A percentile compares a stretch with the other conserved stretches of the same genome.
These are phyloP conservation scores for Cyclospora cayetanensis DNA, from an alignment of 169 alveolate species.

Conservation along the genomic window DNA sequence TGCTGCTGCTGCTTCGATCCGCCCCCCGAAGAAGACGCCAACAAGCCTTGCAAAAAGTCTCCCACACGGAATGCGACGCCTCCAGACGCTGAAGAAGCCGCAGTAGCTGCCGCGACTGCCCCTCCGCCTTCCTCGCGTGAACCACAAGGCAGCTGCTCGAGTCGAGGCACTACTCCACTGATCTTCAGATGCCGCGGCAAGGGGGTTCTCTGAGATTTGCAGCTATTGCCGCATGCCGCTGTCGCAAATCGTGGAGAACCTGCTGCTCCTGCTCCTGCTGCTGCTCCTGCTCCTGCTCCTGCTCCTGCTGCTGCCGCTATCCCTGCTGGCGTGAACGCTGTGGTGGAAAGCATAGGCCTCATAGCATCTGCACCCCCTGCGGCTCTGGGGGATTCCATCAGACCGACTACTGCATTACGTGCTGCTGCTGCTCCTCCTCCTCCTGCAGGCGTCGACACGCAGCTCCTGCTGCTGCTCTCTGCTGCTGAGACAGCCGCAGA, in stretches of 20 bases:
- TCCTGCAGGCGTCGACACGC: constrained; percentile 33
- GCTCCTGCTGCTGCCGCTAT: neutral
- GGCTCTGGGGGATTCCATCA: no score
- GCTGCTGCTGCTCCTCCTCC: constrained; percentile 7
- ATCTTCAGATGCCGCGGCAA: neutral
- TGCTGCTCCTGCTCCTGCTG: neutral
- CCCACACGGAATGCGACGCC: neutral
- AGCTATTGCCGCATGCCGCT: neutral
- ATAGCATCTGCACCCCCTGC: neutral
- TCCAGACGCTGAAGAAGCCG: neutral
- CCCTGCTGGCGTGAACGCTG: no score
- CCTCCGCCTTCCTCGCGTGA: neutral
- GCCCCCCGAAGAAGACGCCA: neutral
- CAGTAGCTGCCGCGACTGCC: constrained; percentile 5
- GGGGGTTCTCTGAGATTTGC: constrained; percentile 16
- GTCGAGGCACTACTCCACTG: neutral
- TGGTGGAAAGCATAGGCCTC: no score
- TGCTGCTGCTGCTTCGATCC: constrained; percentile 41
- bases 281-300: neutral
- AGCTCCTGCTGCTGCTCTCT: constrained; percentile 50
- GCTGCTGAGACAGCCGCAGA: constrained; percentile 2
- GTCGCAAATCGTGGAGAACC: neutral
- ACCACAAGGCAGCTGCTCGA: constrained; percentile 8
- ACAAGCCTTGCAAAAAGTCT: constrained; percentile 29
- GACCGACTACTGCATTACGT: neutral